These are phyloP conservation scores for Plenodomus lindquistii DNA, from an alignment of 2,329 filamentous ascomycete species.

Conservation along the genomic window DNA sequence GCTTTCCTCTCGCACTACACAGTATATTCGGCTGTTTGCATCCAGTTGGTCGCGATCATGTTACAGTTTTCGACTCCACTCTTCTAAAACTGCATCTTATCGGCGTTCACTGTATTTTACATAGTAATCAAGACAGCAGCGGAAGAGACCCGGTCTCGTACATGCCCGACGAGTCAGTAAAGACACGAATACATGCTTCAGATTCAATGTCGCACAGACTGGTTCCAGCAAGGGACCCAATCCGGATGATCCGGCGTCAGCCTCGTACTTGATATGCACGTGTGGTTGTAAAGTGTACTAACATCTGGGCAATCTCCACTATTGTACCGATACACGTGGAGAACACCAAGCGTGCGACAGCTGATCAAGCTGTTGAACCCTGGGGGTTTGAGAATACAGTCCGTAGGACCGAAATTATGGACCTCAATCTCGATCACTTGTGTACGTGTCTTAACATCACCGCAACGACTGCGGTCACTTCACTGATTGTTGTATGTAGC, in stretches of 20 bases:
- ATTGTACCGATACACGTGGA: background rate
- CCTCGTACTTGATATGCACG: background rate
- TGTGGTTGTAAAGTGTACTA: background rate
- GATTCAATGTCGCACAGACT: background rate
- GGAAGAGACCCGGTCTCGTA: background rate
- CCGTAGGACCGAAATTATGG: background rate
- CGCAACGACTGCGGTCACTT: background rate
- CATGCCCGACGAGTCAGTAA: background rate
- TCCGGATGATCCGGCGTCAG: background rate
- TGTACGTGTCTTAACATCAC: background rate
- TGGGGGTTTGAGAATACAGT: background rate
- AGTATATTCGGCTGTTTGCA: no score
- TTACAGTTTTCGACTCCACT: constrained; percentile 1
- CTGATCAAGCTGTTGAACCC: background rate
- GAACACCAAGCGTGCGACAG: background rate
- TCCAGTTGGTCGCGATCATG: background rate
- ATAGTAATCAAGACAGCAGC: background rate
- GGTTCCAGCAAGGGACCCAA: background rate
- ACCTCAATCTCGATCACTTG: background rate
- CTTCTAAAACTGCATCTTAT: constrained; percentile 3
- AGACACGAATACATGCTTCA: background rate
- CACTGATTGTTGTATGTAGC: background rate
- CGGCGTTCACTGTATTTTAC: constrained; percentile 1
- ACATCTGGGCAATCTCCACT: background rate
- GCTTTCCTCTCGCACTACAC: background rate